These are phyloP conservation scores for Macrophomina phaseolina DNA, from an alignment of 2,329 filamentous ascomycete species.

Conservation along the genomic window DNA sequence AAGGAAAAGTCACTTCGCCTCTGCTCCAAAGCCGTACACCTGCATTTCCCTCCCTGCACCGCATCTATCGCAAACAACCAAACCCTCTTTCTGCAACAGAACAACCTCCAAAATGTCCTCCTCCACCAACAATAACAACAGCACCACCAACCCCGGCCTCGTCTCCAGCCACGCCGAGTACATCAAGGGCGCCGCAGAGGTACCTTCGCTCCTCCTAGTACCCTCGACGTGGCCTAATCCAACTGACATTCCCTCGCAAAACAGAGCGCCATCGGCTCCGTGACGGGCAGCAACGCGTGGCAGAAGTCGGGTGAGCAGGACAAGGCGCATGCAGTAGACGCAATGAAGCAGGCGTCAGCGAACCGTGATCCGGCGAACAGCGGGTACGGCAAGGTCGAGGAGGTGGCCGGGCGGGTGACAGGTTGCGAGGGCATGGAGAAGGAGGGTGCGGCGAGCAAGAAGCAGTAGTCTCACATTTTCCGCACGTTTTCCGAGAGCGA, in stretches of 20 bases:
- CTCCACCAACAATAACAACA: conserved; percentile 1
- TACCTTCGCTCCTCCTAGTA: conserved; percentile 37
- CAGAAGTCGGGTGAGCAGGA: conserved; percentile 67
- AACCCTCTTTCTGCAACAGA: background rate
- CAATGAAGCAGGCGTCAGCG: conserved; percentile 67
- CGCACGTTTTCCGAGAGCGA: no score
- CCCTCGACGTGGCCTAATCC: background rate
- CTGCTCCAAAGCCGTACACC: no score
- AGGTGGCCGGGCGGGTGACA: conserved; percentile 66
- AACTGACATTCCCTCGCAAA: background rate
- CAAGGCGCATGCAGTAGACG: conserved; percentile 65
- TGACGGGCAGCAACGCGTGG: conserved; percentile 69
- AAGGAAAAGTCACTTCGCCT: background rate
- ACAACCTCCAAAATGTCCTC: no score
- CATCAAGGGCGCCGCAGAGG: conserved; percentile 71
- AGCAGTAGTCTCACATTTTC: background rate
- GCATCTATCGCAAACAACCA: background rate
- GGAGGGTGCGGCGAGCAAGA: conserved; percentile 61
- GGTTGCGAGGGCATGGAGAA: conserved; percentile 74
- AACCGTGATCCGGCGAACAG: conserved; percentile 58
- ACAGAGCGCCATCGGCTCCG: conserved; percentile 64
- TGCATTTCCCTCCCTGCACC: background rate
- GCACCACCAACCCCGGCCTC: conserved; percentile 51
- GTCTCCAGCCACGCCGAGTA: conserved; percentile 70
- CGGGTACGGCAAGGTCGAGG: conserved; percentile 68